phyloP scores from a whole-genome alignment of 2,329 filamentous ascomycete genomes.

The Cercospora sp. region DNA sequence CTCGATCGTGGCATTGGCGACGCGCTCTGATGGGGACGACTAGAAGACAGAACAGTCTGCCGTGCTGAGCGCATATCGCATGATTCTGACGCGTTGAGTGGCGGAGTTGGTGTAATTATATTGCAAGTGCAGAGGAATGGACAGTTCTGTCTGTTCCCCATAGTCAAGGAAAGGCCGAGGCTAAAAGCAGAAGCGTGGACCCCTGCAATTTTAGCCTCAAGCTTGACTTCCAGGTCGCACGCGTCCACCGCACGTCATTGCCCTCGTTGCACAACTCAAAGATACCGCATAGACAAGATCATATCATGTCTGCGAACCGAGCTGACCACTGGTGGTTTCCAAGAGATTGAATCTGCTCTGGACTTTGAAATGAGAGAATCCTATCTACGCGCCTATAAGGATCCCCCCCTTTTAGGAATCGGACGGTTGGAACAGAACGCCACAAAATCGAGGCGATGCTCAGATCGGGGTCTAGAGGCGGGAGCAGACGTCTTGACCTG shows the following conservation, averaged over 20 bases:
- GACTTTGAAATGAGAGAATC: neutral
- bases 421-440: constrained; percentile 3
- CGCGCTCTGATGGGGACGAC: constrained; percentile 16
- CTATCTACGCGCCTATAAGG: neutral
- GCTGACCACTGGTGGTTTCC: neutral
- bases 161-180: neutral
- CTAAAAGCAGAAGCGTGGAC: neutral
- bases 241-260: neutral
- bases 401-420: neutral
- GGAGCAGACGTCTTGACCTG: neutral
- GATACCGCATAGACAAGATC: neutral
- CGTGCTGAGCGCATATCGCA: neutral
- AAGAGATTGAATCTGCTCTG: neutral
- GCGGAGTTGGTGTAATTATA: neutral
- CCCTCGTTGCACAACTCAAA: neutral
- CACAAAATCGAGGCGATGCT: constrained; percentile 6
- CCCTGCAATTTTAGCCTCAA: neutral
- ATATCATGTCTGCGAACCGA: neutral
- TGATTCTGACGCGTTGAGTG: neutral
- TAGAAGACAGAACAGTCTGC: neutral
- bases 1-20: constrained; percentile 47
- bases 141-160: neutral
- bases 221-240: neutral
- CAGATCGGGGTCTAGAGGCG: constrained; percentile 7
- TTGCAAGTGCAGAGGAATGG: neutral